These are phyloP conservation scores for Gossypium mustelinum DNA, from an alignment of 345 rosid species.

Conservation along the genomic window DNA sequence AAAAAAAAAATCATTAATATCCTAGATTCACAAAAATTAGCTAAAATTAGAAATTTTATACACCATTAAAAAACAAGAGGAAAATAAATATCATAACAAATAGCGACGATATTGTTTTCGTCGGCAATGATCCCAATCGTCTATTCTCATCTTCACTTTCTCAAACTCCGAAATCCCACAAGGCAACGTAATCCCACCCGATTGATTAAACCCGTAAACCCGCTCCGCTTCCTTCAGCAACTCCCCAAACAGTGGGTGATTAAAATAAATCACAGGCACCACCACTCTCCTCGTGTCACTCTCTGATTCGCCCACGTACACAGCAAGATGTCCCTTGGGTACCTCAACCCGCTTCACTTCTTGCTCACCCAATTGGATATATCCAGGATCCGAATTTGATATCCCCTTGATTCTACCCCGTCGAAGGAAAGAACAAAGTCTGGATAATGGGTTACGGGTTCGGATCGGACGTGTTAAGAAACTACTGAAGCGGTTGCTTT, in stretches of 20 bases:
- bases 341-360: conserved; percentile 26
- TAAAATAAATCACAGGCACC: conserved; percentile 77
- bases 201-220: conserved; percentile 65
- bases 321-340: conserved; percentile 75
- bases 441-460: conserved; percentile 27
- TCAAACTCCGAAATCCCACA: conserved; percentile 74
- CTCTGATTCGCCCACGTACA: conserved; percentile 62
- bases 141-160: conserved; percentile 68
- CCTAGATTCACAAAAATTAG: conserved; percentile 13
- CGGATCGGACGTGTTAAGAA: neutral
- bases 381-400: conserved; percentile 26
- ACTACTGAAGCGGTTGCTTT: conserved; percentile 15
- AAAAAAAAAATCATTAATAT: neutral
- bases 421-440: conserved; percentile 31
- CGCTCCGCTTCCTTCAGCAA: conserved; percentile 67
- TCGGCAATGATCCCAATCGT: conserved; percentile 46
- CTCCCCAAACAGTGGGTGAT: conserved; percentile 77
- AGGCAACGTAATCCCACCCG: conserved; percentile 76
- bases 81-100: neutral
- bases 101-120: conserved; percentile 6
- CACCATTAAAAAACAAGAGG: neutral
- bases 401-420: conserved; percentile 37
- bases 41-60: neutral
- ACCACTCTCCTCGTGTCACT: conserved; percentile 42
- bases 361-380: conserved; percentile 39